Evolutionary conservation across 371 early-diverging fungal species (phyloP), one percentile per base, ranked within the genome.

Genomic region (Gilbertella persicaria): DNA sequence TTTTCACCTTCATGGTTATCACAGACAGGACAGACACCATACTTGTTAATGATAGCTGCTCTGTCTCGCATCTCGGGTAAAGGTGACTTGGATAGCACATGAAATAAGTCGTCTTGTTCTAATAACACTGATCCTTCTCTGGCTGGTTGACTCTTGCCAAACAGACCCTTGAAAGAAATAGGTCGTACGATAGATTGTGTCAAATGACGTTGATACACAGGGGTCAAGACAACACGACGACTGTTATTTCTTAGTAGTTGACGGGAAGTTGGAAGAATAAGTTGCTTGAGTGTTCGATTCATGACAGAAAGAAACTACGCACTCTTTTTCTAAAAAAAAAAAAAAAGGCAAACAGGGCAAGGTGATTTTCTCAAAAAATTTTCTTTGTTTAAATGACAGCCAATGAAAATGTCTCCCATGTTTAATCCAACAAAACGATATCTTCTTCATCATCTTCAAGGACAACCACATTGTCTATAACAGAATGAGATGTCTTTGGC

Each of bases 21-120:
- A 62, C 92, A 92, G 2, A 84, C 84, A 40, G 91, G 86, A 58
- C 92, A 92, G 13, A 74, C 69, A 38, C 91, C 91, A 48, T 89
- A 84, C 37, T 75, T 68, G 33, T 75, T 76, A 45, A 91, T 86
- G 55, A 86, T 78, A 45, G 79, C 66, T 25, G 80, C 87, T 48
- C 88, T 83, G 43, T 84, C 82, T 55, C 84, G 82, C 54, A 92
- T 70, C 50, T 85, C 88, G 14, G 79, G 71, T 45, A 90, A 67
- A 37, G 91, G 91, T 13, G 91, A 91, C 62, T 82, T 66, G 21
- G 86, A 82, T 13, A 91, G 71, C 13, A 80, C 78, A 45, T 91
- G 89, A 53, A 91, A 91, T 17, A 91, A 68, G 49, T 88, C 72
- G 60, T 83, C 81, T 41, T 78, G 75, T 12, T 69, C 62, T 10